A percentile compares a stretch with the other conserved stretches of the same genome.
phyloP scores from a whole-genome alignment of 192 early-diverging fungal genomes.

The Piromyces finnis region DNA sequence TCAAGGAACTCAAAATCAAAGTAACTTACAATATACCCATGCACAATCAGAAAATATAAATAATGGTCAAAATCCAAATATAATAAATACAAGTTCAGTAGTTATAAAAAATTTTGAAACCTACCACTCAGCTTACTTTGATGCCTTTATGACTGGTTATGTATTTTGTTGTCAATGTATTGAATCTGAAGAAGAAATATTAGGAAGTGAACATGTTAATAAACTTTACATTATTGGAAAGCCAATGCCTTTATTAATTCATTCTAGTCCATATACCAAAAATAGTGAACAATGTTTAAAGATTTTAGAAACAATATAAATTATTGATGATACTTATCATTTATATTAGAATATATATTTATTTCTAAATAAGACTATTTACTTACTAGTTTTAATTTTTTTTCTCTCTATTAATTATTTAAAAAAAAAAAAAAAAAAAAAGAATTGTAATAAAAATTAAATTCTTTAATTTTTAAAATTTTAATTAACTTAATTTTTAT shows the following conservation, averaged over 20 bases:
- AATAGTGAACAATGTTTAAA: slow-evolving; percentile 11
- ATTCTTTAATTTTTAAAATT: too few relatives aligned
- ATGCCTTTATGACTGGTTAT: slow-evolving; percentile 93
- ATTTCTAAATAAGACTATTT: too few relatives aligned
- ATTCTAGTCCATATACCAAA: slow-evolving; percentile 38
- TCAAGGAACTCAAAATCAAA: background rate
- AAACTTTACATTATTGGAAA: slow-evolving; percentile 78
- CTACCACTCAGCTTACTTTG: slow-evolving; percentile 82
- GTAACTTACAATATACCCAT: background rate
- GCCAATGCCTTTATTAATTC: slow-evolving; percentile 41
- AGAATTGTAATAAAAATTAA: too few relatives aligned
- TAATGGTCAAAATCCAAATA: background rate
- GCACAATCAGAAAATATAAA: background rate
- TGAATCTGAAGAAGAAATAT: slow-evolving; percentile 3
- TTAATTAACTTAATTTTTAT: too few relatives aligned
- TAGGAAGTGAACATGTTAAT: slow-evolving; percentile 35
- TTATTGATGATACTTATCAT: too few relatives aligned
- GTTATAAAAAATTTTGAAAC: slow-evolving; percentile 15
- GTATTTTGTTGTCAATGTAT: slow-evolving; percentile 49
- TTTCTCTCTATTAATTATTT: too few relatives aligned
- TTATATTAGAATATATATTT: too few relatives aligned
- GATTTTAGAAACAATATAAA: background rate
- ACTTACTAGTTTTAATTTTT: too few relatives aligned
- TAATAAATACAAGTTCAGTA: background rate
- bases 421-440: too few relatives aligned